Evolutionary conservation across 2,329 filamentous ascomycete species (phyloP).

Genomic region (Trichoderma pleuroti): DNA sequence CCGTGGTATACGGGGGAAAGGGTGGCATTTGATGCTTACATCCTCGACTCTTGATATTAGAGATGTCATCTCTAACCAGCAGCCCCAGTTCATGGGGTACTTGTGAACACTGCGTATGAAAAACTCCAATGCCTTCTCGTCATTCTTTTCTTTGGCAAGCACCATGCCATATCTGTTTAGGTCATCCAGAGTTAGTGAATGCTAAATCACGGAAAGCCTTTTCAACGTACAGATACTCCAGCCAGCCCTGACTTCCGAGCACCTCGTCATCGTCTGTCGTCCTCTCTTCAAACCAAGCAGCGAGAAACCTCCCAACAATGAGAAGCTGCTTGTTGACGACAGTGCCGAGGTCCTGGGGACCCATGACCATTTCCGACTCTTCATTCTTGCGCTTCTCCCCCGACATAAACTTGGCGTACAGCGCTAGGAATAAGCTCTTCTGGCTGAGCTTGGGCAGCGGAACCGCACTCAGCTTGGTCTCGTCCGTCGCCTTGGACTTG

Average conservation of each 20-base stretch:
- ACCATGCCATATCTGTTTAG: slow-evolving; percentile 73
- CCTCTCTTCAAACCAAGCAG: slow-evolving; percentile 74
- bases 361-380: slow-evolving; percentile 95
- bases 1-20: slow-evolving; percentile 19
- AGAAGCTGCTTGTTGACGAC: slow-evolving; percentile 82
- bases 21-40: slow-evolving; percentile 47
- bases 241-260: slow-evolving; percentile 76
- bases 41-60: slow-evolving; percentile 78
- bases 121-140: slow-evolving; percentile 77
- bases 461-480: slow-evolving; percentile 25
- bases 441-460: slow-evolving; percentile 67
- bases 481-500: slow-evolving; percentile 38
- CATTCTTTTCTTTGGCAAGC: slow-evolving; percentile 85
- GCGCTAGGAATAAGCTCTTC: slow-evolving; percentile 83
- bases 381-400: slow-evolving; percentile 97
- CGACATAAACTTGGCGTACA: slow-evolving; percentile 89
- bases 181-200: background rate
- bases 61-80: slow-evolving; percentile 87
- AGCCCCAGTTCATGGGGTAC: slow-evolving; percentile 95
- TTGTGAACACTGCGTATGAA: slow-evolving; percentile 84
- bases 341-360: slow-evolving; percentile 82
- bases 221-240: slow-evolving; percentile 67
- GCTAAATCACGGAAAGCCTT: background rate
- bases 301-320: slow-evolving; percentile 69
- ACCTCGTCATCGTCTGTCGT: slow-evolving; percentile 56